A percentile compares a stretch with the other conserved stretches of the same genome.
phyloP scores from a whole-genome alignment of 306 rosid genomes.

The Neltuma alba region DNA sequence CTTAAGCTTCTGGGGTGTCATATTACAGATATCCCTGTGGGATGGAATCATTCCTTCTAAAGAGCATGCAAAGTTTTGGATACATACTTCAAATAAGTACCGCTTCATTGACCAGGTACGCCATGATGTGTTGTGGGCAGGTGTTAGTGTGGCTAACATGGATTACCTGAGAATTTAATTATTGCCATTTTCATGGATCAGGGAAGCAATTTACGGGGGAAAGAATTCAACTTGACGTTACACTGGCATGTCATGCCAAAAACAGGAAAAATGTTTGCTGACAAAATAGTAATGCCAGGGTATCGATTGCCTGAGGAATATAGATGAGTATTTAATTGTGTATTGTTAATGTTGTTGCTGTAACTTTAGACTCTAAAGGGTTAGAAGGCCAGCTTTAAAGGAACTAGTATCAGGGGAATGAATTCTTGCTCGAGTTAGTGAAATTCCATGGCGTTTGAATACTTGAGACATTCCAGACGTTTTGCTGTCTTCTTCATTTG shows the following conservation, averaged over 20 bases:
- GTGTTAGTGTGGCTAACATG: not conserved
- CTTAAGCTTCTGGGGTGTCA: slow-evolving; percentile 11
- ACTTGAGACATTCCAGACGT: slow-evolving; percentile 20
- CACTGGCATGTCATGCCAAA: slow-evolving; percentile 99
- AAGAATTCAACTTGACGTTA: slow-evolving; percentile 84
- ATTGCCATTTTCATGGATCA: slow-evolving; percentile 32
- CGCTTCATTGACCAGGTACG: slow-evolving; percentile 85
- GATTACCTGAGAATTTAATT: slow-evolving; percentile 26
- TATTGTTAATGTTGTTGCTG: slow-evolving; percentile 42
- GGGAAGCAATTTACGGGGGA: slow-evolving; percentile 90
- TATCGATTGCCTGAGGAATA: slow-evolving; percentile 75
- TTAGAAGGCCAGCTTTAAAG: slow-evolving; percentile 31
- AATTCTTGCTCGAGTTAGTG: slow-evolving; percentile 13
- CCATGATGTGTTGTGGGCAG: slow-evolving; percentile 5
- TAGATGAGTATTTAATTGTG: slow-evolving; percentile 56
- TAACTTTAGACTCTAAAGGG: slow-evolving; percentile 45
- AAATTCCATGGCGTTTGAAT: slow-evolving; percentile 21
- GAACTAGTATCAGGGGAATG: slow-evolving; percentile 40
- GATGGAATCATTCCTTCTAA: slow-evolving; percentile 89
- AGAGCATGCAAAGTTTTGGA: slow-evolving; percentile 78
- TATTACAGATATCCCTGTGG: slow-evolving; percentile 89
- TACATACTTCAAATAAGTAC: slow-evolving; percentile 86
- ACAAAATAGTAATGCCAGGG: slow-evolving; percentile 78
- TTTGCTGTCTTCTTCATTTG: not conserved
- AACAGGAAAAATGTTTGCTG: slow-evolving; percentile 88